A percentile compares a stretch with the other conserved stretches of the same genome.
phyloP scores from a whole-genome alignment of 805 yeast species.

The Wickerhamiella parazyma region DNA sequence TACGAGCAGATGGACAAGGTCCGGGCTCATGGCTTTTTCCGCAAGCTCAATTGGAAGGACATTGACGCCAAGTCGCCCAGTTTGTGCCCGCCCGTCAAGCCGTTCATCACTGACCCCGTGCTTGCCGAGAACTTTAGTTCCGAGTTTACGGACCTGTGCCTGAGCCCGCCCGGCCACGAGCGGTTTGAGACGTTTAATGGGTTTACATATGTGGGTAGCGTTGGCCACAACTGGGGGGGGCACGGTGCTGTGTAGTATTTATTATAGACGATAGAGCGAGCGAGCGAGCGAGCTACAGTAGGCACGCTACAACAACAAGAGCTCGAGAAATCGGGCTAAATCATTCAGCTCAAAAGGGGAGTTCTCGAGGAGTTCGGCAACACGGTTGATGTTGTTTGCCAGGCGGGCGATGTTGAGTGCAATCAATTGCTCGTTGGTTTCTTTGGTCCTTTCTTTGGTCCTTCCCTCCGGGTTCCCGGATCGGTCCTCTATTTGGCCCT shows the following conservation, averaged over 20 bases:
- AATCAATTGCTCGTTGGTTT: background rate
- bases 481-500: too few species aligned
- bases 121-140: slow-evolving; percentile 74
- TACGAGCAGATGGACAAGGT: slow-evolving; percentile 40
- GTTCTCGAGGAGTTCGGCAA: background rate
- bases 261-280: background rate
- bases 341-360: background rate
- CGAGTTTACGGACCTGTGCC: slow-evolving; percentile 57
- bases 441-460: background rate
- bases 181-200: slow-evolving; percentile 15
- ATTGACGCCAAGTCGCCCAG: slow-evolving; percentile 37
- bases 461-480: too few species aligned
- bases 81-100: slow-evolving; percentile 64
- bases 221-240: slow-evolving; percentile 9
- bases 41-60: slow-evolving; percentile 57
- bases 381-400: background rate
- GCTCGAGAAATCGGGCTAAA: too few species aligned
- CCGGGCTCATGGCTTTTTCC: slow-evolving; percentile 58
- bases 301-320: too few species aligned
- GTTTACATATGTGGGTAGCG: slow-evolving; percentile 20
- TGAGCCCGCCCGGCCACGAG: slow-evolving; percentile 22
- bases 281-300: too few species aligned
- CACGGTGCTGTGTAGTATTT: background rate
- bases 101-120: slow-evolving; percentile 65
- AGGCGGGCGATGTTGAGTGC: background rate